A percentile compares a stretch with the other conserved stretches of the same genome.
phyloP scores from a whole-genome alignment of 192 early-diverging fungal genomes.

The Entomortierella lignicola region DNA sequence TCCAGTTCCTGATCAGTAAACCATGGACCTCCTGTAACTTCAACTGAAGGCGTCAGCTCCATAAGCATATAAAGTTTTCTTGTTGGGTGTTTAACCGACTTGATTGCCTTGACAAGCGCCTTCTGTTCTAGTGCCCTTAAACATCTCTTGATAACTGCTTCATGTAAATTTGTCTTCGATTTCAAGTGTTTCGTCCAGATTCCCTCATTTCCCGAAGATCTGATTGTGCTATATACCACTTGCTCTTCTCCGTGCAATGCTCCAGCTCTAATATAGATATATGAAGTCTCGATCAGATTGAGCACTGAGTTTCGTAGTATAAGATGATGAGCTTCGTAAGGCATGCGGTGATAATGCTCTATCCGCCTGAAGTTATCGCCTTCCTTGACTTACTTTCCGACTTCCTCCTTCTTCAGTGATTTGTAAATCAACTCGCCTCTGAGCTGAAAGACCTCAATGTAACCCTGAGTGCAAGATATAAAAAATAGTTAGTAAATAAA shows the following conservation, averaged over 20 bases:
- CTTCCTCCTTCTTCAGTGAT: constrained; percentile 39
- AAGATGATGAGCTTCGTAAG: too few species aligned
- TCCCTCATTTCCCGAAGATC: constrained; percentile 83
- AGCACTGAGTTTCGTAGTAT: background rate
- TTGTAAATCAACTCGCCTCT: constrained; percentile 44
- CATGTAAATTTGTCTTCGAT: constrained; percentile 80
- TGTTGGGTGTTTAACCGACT: constrained; percentile 91
- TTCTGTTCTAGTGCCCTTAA: constrained; percentile 86
- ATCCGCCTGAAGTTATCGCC: background rate
- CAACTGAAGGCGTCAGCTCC: constrained; percentile 82
- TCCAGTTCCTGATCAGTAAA: constrained; percentile 94
- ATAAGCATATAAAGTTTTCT: constrained; percentile 92
- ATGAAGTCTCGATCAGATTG: background rate
- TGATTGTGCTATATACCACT: constrained; percentile 86
- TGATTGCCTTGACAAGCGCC: constrained; percentile 85
- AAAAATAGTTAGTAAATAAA: background rate
- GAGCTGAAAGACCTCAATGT: constrained; percentile 40
- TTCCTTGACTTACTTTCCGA: constrained; percentile 31
- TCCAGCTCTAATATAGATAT: constrained; percentile 20
- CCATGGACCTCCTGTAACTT: constrained; percentile 93
- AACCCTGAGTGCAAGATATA: constrained; percentile 18
- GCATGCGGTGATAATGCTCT: background rate
- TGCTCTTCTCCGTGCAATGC: constrained; percentile 74
- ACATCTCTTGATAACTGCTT: constrained; percentile 77
- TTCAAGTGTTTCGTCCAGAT: constrained; percentile 87